phyloP scores from a whole-genome alignment of 2,329 filamentous ascomycete species.

The Aspergillus felis region DNA sequence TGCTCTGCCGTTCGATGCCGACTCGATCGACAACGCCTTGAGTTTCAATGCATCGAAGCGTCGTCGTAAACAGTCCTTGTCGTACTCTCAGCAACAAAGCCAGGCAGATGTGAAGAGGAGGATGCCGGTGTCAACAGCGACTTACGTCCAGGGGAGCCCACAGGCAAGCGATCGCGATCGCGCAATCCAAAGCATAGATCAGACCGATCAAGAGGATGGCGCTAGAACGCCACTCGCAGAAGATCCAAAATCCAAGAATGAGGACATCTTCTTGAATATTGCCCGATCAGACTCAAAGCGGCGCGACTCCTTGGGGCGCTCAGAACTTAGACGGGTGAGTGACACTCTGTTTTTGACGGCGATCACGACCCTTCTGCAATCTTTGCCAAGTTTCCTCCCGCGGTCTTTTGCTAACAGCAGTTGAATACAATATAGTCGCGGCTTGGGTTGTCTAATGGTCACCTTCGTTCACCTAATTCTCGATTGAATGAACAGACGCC shows the following conservation, averaged over 20 bases:
- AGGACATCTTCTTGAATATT: constrained; percentile 47
- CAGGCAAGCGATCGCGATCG: constrained; percentile 23
- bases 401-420: background rate
- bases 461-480: constrained; percentile 32
- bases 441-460: constrained; percentile 32
- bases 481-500: constrained; percentile 32
- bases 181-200: constrained; percentile 22
- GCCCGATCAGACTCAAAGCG: constrained; percentile 39
- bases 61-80: constrained; percentile 23
- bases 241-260: constrained; percentile 36
- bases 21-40: constrained; percentile 21
- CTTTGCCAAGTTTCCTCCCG: background rate
- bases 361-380: background rate
- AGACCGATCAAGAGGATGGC: constrained; percentile 25
- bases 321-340: constrained; percentile 40
- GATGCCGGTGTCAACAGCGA: constrained; percentile 31
- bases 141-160: constrained; percentile 26
- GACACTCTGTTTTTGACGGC: background rate
- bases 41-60: constrained; percentile 28
- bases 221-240: constrained; percentile 33
- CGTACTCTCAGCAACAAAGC: constrained; percentile 16
- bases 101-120: constrained; percentile 29
- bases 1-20: constrained; percentile 20
- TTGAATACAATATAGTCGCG: constrained; percentile 28
- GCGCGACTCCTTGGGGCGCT: constrained; percentile 34